Evolutionary conservation across 371 early-diverging fungal genomes (phyloP).

Genomic region (Gilbertella persicaria): DNA sequence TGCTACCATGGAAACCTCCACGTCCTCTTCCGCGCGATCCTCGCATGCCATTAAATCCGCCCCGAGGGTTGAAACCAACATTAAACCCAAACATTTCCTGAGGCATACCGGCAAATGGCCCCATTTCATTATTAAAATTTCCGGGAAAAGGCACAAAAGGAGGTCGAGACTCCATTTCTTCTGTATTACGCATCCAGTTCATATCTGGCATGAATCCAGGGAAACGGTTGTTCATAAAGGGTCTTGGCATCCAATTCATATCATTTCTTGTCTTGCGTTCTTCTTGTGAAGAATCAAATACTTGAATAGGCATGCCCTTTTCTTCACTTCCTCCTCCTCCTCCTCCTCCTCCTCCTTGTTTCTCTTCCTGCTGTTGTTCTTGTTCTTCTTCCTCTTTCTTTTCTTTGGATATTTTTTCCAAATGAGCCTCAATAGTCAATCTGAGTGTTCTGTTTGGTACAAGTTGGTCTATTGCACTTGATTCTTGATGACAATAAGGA

Average conservation of each 20-base stretch:
- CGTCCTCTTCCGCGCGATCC: constrained; percentile 31
- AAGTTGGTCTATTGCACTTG: constrained; percentile 25
- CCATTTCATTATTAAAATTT: constrained; percentile 10
- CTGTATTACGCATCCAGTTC: constrained; percentile 22
- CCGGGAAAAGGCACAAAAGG: not conserved
- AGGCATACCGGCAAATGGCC: constrained; percentile 39
- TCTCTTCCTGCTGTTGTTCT: constrained; percentile 1
- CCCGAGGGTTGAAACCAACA: constrained; percentile 13
- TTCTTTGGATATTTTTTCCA: constrained; percentile 30
- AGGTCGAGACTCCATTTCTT: not conserved
- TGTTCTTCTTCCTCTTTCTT: constrained; percentile 15
- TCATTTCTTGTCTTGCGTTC: constrained; percentile 38
- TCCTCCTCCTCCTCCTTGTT: constrained; percentile 10
- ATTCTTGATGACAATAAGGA: constrained; percentile 40
- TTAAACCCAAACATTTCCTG: constrained; percentile 39
- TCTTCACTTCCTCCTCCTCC: not conserved
- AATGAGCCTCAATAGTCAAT: constrained; percentile 30
- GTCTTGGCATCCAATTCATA: constrained; percentile 46
- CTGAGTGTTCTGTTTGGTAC: constrained; percentile 42
- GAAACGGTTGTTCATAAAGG: constrained; percentile 40
- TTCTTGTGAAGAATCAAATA: constrained; percentile 20
- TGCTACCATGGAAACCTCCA: constrained; percentile 12
- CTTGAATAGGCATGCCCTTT: not conserved
- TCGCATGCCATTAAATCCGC: constrained; percentile 21
- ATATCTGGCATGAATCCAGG: constrained; percentile 23